These are phyloP conservation scores for Nepenthes alata DNA, from an alignment of 179 eudicot genomes.

Conservation along the genomic window DNA sequence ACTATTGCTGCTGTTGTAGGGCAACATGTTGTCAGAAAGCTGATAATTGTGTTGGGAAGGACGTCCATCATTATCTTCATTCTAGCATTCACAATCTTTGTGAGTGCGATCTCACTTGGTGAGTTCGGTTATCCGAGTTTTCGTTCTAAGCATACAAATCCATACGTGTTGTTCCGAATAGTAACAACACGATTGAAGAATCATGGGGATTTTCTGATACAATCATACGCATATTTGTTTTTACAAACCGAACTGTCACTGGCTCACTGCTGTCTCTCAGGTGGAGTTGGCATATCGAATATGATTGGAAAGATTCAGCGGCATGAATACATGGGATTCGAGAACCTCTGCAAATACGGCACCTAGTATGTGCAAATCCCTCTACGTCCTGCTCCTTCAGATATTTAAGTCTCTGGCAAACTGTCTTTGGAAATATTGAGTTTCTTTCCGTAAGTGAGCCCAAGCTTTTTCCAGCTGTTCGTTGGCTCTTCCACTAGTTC, in stretches of 20 bases:
- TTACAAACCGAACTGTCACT: no score
- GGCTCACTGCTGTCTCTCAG: conserved; percentile 13
- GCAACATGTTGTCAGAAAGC: conserved; percentile 54
- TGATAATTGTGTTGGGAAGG: conserved; percentile 46
- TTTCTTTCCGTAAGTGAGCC: no score
- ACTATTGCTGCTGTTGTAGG: conserved; percentile 61
- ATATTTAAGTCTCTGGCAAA: no score
- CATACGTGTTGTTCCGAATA: no score
- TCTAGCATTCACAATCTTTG: conserved; percentile 49
- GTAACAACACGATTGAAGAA: not conserved
- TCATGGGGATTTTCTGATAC: no score
- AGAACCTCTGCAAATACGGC: conserved; percentile 70
- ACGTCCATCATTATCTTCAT: conserved; percentile 67
- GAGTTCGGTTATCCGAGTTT: conserved; percentile 7
- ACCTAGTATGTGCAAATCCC: conserved; percentile 5
- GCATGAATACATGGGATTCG: conserved; percentile 81
- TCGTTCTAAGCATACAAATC: no score
- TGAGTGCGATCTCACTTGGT: conserved; percentile 73
- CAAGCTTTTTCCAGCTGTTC: no score
- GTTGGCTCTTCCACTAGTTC: no score
- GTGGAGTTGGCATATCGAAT: conserved; percentile 74
- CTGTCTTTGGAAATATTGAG: no score
- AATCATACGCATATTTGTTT: no score
- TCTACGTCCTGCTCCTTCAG: no score
- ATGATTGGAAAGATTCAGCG: conserved; percentile 55